Percentiles rank a stretch among this genome's conserved stretches.
phyloP scores from a whole-genome alignment of 345 rosid species.

The Aquilaria malaccensis region DNA sequence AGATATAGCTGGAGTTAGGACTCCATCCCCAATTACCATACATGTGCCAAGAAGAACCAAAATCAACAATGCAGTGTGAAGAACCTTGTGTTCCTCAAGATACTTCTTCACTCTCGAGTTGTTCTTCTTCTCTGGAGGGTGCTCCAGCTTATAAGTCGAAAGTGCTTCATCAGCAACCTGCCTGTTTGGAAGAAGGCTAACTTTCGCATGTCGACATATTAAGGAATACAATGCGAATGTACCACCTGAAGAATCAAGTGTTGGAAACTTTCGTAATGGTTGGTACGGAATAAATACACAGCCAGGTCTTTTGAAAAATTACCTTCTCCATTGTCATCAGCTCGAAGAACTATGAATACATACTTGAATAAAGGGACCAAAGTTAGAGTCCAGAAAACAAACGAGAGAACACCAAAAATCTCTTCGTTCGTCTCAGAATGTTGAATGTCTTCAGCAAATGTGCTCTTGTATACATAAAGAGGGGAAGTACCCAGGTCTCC shows the following conservation, averaged over 20 bases:
- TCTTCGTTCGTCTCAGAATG: slow-evolving; percentile 95
- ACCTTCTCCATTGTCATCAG: slow-evolving; percentile 99
- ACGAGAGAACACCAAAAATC: slow-evolving; percentile 88
- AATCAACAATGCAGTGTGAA: slow-evolving; percentile 87
- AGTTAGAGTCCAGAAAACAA: slow-evolving; percentile 99
- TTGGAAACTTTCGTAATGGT: not conserved
- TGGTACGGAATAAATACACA: not conserved
- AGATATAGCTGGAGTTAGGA: slow-evolving; percentile 97
- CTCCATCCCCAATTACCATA: slow-evolving; percentile 99
- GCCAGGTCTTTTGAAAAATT: slow-evolving; percentile 9
- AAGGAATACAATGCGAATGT: slow-evolving; percentile 91
- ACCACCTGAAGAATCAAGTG: slow-evolving; percentile 53
- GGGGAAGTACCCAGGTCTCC: slow-evolving; percentile 97
- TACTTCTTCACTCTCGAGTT: slow-evolving; percentile 55
- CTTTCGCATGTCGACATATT: slow-evolving; percentile 91
- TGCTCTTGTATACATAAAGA: slow-evolving; percentile 86
- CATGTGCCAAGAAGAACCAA: slow-evolving; percentile 98
- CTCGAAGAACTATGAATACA: slow-evolving; percentile 91
- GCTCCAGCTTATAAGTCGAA: slow-evolving; percentile 88
- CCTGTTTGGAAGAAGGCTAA: slow-evolving; percentile 90
- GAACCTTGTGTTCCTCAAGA: slow-evolving; percentile 73
- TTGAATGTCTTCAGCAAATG: slow-evolving; percentile 93
- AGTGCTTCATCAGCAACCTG: slow-evolving; percentile 94
- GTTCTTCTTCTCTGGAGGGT: slow-evolving; percentile 55
- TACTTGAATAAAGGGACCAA: slow-evolving; percentile 86